Base-by-base conservation (phyloP, 1,284 basidiomycete species). In the Afroboletus lepidellus region DNA sequence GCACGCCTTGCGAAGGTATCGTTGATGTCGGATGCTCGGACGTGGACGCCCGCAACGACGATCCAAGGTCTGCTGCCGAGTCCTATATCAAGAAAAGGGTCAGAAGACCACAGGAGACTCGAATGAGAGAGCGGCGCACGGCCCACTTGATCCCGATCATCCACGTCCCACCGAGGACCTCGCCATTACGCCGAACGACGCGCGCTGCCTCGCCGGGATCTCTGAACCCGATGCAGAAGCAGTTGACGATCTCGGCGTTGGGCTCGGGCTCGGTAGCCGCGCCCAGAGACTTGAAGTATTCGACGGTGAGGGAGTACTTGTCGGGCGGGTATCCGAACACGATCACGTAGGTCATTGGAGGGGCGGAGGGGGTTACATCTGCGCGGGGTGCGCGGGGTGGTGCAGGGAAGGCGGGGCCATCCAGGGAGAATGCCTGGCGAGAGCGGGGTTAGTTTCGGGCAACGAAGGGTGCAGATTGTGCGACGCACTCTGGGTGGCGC, bases 121-220 rank as follows among this genome's bases (percentile, higher is more conserved):
- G 9, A 23, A 24, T 43, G 27, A 15, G 0, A 5, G 25, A 12
- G 34, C 11, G 11, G 79, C 85, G 54, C 62, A 88, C 87, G 27
- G 84, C 84, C 84, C 84, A 88, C 71, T 91, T 92, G 44, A 80
- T 82, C 8, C 90, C 90, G 39, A 92, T 73, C 88, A 92, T 92
- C 77, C 83, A 89, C 43, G 75, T 78, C 3, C 88, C 87, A 18
- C 79, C 74, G 13, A 92, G 63, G 1, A 90, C 71, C 42, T 92
- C 90, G 0, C 90, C 90, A 57, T 86, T 92, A 70, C 87, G 87
- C 45, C 86, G 73, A 13, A 90, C 80, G 1, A 90, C 88, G 12
- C 90, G 74, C 55, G 87, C 69, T 0, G 90, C 90, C 49, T 90
- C 86, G 27, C 79, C 81, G 11, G 82, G 74, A 56, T 88, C 81